phyloP scores from a whole-genome alignment of 2,329 filamentous ascomycete species.

The Parafenestella ontariensis region DNA sequence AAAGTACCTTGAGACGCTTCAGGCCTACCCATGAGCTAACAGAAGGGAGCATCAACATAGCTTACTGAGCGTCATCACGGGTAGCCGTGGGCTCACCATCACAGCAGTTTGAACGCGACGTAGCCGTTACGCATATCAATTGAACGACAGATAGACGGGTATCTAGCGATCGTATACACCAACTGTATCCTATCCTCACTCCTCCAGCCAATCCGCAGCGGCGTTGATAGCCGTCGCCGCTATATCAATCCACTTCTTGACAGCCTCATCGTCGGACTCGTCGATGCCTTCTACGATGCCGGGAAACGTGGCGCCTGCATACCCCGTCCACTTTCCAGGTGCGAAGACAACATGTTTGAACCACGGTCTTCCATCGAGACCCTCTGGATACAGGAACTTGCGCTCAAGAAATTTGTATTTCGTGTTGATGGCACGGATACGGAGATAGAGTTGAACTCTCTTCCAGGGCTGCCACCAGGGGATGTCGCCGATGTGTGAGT shows the following conservation, averaged over 20 bases:
- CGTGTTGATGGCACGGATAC: conserved; percentile 72
- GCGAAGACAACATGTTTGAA: conserved; percentile 97
- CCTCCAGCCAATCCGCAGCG: conserved; percentile 46
- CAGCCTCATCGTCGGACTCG: conserved; percentile 49
- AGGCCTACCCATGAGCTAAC: background rate
- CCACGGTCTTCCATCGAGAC: conserved; percentile 81
- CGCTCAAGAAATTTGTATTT: conserved; percentile 87
- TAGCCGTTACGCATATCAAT: background rate
- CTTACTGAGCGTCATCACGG: background rate
- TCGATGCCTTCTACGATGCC: conserved; percentile 70
- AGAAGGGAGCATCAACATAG: background rate
- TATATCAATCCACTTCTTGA: conserved; percentile 54
- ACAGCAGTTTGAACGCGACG: background rate
- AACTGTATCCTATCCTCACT: conserved; percentile 3
- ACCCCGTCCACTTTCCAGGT: conserved; percentile 89
- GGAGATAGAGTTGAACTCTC: conserved; percentile 68
- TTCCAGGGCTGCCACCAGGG: conserved; percentile 82
- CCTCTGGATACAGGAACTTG: conserved; percentile 75
- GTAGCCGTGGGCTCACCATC: background rate
- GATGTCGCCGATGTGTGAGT: conserved; percentile 57
- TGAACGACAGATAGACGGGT: conserved; percentile 5
- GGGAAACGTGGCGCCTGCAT: conserved; percentile 75
- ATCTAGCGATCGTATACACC: conserved; percentile 7
- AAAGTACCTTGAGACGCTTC: background rate
- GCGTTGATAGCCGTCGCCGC: conserved; percentile 44